A percentile compares a stretch with the other conserved stretches of the same genome.
Evolutionary conservation across 2,329 filamentous ascomycete species (phyloP).

Genomic region (Pezicula radicicola): DNA sequence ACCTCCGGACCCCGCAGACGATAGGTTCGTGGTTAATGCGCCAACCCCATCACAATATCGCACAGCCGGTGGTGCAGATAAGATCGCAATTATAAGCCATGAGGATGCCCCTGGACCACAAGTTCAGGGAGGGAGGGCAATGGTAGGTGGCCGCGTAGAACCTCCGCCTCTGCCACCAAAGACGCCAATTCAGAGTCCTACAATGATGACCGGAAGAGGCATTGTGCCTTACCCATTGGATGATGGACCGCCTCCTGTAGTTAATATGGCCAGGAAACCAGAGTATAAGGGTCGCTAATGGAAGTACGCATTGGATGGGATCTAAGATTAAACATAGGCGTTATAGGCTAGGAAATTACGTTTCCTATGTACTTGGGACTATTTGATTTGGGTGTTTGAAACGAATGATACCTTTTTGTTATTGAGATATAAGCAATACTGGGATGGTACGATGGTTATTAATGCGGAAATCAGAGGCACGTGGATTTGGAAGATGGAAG

Average conservation of each 20-base stretch:
- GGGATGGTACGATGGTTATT: no score
- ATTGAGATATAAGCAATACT: no score
- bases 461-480: no score
- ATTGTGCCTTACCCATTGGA: conserved; percentile 69
- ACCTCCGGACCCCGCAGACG: conserved; percentile 19
- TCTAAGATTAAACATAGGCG: no score
- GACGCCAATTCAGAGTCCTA: conserved; percentile 55
- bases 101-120: conserved; percentile 53
- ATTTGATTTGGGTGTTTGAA: no score
- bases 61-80: conserved; percentile 59
- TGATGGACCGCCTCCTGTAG: conserved; percentile 76
- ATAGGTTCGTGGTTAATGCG: conserved; percentile 53
- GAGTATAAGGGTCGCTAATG: conserved; percentile 20
- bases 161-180: conserved; percentile 76
- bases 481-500: no score
- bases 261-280: conserved; percentile 85
- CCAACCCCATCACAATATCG: conserved; percentile 58
- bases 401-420: no score
- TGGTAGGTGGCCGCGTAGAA: conserved; percentile 35
- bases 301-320: not conserved
- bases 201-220: conserved; percentile 13
- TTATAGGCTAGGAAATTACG: no score
- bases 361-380: no score
- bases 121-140: conserved; percentile 3
- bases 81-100: conserved; percentile 60